Evolutionary conservation across 78 protist genomes (phyloP).

Genomic region (Diacronema lutheri): DNA sequence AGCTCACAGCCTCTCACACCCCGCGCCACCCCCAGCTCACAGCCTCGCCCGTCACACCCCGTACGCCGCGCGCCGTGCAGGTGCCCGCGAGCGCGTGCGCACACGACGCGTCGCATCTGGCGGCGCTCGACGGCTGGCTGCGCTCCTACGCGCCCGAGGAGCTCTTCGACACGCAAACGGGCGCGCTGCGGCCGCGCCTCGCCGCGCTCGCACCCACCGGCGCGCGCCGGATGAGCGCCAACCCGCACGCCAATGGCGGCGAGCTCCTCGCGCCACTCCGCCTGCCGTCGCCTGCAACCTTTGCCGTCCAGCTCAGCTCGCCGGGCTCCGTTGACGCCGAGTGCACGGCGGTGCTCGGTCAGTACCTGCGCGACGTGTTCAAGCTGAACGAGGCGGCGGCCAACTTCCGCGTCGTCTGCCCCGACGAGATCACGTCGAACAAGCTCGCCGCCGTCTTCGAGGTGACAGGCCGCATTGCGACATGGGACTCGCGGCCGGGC

Average conservation of each 20-base stretch:
- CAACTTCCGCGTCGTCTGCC: constrained; percentile 34
- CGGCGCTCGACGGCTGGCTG: constrained; percentile 19
- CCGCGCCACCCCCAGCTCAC: too few species aligned
- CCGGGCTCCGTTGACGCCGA: not conserved
- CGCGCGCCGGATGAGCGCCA: constrained; percentile 12
- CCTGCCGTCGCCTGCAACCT: too few species aligned
- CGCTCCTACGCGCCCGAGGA: not conserved
- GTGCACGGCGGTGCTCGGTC: not conserved
- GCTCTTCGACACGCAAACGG: not conserved
- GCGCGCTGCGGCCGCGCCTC: not conserved
- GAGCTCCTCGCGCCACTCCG: not conserved
- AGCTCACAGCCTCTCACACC: too few species aligned
- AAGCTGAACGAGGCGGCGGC: not conserved
- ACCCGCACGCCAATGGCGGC: constrained; percentile 17
- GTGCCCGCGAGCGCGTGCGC: not conserved
- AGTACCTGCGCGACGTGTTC: constrained; percentile 2
- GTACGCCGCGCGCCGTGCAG: too few species aligned
- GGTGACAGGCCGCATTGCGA: not conserved
- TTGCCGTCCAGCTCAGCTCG: too few species aligned
- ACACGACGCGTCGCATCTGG: not conserved
- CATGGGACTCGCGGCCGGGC: not conserved
- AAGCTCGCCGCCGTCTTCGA: constrained; percentile 17
- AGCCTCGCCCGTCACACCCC: too few species aligned
- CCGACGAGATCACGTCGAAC: constrained; percentile 36
- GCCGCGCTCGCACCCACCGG: constrained; percentile 6